Base-by-base conservation (phyloP, 306 rosid species). In the Sphenostylis stenocarpa region DNA sequence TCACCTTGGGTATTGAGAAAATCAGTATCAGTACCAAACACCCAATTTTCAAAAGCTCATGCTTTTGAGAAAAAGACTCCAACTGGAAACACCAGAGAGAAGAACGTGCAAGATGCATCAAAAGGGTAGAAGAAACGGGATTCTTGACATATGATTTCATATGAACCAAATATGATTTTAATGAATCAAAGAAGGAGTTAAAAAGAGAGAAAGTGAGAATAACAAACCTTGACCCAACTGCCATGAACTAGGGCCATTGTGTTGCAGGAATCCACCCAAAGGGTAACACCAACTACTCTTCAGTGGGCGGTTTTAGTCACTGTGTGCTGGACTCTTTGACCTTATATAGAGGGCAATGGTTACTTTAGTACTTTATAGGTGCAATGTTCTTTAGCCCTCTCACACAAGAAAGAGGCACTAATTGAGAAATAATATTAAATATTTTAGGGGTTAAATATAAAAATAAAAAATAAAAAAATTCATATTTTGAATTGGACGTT, bases 211-310 rank as follows among this genome's bases (percentile, higher is more conserved):
- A n/a, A 24, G 4, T 23, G n/a, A 55, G 16, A 19, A 55, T 23
- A 3, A 9, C 31, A 52, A 7, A 93, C 98, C 98, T 91, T 86
- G 78, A 84, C 45, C 98, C 97, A 94, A 61, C 66, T 90, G 61
- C 89, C 94, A 58, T 85, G 87, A 14, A 36, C 75, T 56, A 41
- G 49, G 44, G 90, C 88, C 98, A 94, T 94, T 41, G 3, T 41
- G 5, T 41, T 49, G 85, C 72, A 5, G 33, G 7, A 48, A 73
- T 57, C 15, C 39, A 70, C 47, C 21, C 20, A 51, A 53, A 3
- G 65, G 16, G 47, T 28, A 4, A 36, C 39, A 16, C 51, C 61
- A 53, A 53, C 11, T 21, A 21, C 33, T 69, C 74, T 3, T 56
- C 3, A 2, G 20, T 4, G 21, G 31, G 14, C 58, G 41, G 29